These are phyloP conservation scores for Fomitopsis pinicola DNA, from an alignment of 1,284 basidiomycete genomes.

Conservation along the genomic window DNA sequence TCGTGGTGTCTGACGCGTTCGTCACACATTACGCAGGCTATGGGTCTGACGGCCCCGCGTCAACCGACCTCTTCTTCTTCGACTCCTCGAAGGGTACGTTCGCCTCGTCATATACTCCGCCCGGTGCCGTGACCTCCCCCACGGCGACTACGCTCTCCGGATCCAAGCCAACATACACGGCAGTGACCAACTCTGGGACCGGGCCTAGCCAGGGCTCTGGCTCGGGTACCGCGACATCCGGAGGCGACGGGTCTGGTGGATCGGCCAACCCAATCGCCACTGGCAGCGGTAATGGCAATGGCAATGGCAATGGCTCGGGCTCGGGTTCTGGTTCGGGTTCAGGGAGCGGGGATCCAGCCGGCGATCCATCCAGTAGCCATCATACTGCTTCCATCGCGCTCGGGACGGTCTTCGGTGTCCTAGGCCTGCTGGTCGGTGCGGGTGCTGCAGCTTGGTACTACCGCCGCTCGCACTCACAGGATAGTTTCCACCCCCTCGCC, in stretches of 20 bases:
- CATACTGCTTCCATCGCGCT: constrained; percentile 46
- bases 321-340: constrained; percentile 9
- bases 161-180: constrained; percentile 17
- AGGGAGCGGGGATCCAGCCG: constrained; percentile 11
- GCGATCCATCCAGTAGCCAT: constrained; percentile 19
- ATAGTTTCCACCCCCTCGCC: constrained; percentile 41
- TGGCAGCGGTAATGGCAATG: neutral
- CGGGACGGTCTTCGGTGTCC: constrained; percentile 49
- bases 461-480: constrained; percentile 26
- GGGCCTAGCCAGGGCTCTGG: constrained; percentile 5
- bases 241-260: neutral
- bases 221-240: neutral
- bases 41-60: constrained; percentile 43
- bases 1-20: neutral
- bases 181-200: constrained; percentile 5
- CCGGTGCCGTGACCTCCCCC: constrained; percentile 26
- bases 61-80: constrained; percentile 50
- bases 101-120: constrained; percentile 38
- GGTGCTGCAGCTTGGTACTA: constrained; percentile 41
- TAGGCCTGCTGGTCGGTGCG: constrained; percentile 44
- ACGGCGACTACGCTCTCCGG: constrained; percentile 37
- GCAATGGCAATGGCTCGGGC: constrained; percentile 2
- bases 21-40: constrained; percentile 44
- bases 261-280: neutral
- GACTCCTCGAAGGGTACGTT: constrained; percentile 38